Percentiles rank a stretch among this genome's conserved stretches.
Evolutionary conservation across 371 early-diverging fungal genomes (phyloP).

Genomic region (Mortierella sp.): DNA sequence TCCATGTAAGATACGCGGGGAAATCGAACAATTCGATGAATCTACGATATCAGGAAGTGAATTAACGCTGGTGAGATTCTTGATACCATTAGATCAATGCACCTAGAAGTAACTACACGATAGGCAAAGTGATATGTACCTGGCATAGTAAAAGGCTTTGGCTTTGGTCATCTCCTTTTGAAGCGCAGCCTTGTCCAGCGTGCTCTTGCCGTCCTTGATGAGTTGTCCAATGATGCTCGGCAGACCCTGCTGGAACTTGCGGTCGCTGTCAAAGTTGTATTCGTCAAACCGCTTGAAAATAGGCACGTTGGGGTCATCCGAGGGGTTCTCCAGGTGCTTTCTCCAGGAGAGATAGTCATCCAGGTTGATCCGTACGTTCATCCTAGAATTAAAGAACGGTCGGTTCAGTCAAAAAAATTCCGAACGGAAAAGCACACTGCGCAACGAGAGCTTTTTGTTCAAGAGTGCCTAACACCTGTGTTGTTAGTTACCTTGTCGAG

Average conservation of each 20-base stretch:
- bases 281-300: slow-evolving; percentile 61
- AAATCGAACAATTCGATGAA: slow-evolving; percentile 64
- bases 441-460: background rate
- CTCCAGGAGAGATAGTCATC: slow-evolving; percentile 63
- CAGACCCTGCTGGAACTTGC: slow-evolving; percentile 60
- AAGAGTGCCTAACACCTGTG: background rate
- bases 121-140: slow-evolving; percentile 50
- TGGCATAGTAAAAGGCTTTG: slow-evolving; percentile 66
- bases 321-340: slow-evolving; percentile 41
- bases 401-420: background rate
- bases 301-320: slow-evolving; percentile 49
- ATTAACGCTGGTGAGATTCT: background rate
- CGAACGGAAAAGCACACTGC: background rate
- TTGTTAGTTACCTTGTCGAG: slow-evolving; percentile 50
- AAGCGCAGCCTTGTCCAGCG: slow-evolving; percentile 63
- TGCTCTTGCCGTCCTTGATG: slow-evolving; percentile 54
- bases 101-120: background rate
- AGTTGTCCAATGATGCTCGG: slow-evolving; percentile 63
- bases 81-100: background rate
- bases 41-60: slow-evolving; percentile 22
- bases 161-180: slow-evolving; percentile 65
- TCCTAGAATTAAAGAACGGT: slow-evolving; percentile 35
- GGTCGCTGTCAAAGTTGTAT: slow-evolving; percentile 67
- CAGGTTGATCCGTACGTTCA: slow-evolving; percentile 61
- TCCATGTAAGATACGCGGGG: slow-evolving; percentile 61